These are phyloP conservation scores for Fusarium sororula DNA, from an alignment of 2,329 filamentous ascomycete genomes.

Conservation along the genomic window DNA sequence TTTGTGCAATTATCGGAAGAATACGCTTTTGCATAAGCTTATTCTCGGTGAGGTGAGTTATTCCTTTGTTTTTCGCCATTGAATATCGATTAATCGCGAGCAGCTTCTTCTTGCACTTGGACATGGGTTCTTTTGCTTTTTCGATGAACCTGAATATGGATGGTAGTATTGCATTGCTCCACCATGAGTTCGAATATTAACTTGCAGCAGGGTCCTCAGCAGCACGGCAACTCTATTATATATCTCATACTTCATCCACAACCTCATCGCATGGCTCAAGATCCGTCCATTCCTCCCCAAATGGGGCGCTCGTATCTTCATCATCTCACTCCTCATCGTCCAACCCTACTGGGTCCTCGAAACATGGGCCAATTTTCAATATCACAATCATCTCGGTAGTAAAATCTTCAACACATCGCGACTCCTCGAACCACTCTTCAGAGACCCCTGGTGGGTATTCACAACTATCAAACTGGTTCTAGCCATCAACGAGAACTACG, in stretches of 20 bases:
- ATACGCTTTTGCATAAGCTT: slow-evolving; percentile 23
- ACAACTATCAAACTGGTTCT: slow-evolving; percentile 16
- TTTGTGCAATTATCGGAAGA: slow-evolving; percentile 22
- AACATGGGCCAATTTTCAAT: slow-evolving; percentile 29
- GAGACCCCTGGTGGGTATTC: slow-evolving; percentile 29
- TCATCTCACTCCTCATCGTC: slow-evolving; percentile 5
- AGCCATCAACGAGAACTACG: slow-evolving; percentile 26
- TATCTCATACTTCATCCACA: slow-evolving; percentile 23
- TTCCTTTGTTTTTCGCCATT: not conserved
- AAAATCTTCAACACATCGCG: slow-evolving; percentile 7
- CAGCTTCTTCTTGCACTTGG: slow-evolving; percentile 19
- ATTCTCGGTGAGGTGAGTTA: slow-evolving; percentile 18
- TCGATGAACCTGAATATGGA: slow-evolving; percentile 19
- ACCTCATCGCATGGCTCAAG: slow-evolving; percentile 26
- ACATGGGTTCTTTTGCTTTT: slow-evolving; percentile 24
- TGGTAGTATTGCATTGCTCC: not conserved
- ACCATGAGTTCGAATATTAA: not conserved
- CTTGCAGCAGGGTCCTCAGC: not conserved
- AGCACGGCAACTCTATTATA: slow-evolving; percentile 21
- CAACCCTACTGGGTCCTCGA: slow-evolving; percentile 27
- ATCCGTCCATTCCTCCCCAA: slow-evolving; percentile 14
- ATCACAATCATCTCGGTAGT: slow-evolving; percentile 20
- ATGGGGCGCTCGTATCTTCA: slow-evolving; percentile 20
- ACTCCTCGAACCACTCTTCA: slow-evolving; percentile 11
- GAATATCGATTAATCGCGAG: not conserved